Evolutionary conservation across 306 rosid genomes (phyloP).

Genomic region (Cicer judaicum): DNA sequence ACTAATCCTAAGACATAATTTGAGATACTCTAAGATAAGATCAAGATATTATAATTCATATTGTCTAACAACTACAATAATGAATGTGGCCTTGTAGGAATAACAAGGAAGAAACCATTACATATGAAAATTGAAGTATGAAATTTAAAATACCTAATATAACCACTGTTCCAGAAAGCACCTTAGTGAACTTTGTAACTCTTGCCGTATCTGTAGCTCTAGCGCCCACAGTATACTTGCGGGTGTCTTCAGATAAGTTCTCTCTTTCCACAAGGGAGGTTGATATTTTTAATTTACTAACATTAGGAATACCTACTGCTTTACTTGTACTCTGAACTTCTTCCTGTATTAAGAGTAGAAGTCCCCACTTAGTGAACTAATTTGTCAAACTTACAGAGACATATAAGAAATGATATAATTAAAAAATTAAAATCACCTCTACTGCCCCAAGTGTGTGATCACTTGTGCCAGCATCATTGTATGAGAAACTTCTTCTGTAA

Average conservation of each 20-base stretch:
- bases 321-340: conserved; percentile 58
- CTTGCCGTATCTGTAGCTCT: conserved; percentile 96
- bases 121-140: conserved; percentile 30
- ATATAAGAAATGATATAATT: neutral
- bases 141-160: conserved; percentile 63
- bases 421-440: conserved; percentile 54
- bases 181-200: conserved; percentile 76
- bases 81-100: conserved; percentile 8
- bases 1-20: neutral
- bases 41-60: neutral
- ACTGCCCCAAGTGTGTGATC: conserved; percentile 54
- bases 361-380: conserved; percentile 33
- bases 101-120: conserved; percentile 15
- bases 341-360: conserved; percentile 61
- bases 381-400: conserved; percentile 8
- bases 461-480: conserved; percentile 66
- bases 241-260: conserved; percentile 55
- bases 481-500: conserved; percentile 66
- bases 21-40: conserved; percentile 19
- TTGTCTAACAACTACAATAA: conserved; percentile 11
- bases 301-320: conserved; percentile 43
- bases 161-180: conserved; percentile 80
- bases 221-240: conserved; percentile 65
- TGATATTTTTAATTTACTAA: conserved; percentile 59
- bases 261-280: conserved; percentile 46